Evolutionary conservation across 2,329 filamentous ascomycete genomes (phyloP).

Genomic region (Exophiala calicioides): DNA sequence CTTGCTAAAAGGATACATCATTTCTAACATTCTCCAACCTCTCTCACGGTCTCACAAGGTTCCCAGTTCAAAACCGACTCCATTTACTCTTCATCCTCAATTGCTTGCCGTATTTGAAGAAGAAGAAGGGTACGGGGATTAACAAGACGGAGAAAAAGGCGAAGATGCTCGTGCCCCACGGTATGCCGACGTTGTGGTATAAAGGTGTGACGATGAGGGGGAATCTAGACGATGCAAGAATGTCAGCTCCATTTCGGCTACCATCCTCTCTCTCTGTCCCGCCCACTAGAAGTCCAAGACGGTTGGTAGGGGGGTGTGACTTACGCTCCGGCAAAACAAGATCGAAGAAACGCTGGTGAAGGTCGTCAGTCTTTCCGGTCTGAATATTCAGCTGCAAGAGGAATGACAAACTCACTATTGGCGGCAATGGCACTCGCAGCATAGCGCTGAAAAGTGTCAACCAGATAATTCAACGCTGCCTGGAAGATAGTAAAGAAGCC

Average conservation of each 20-base stretch:
- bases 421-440: slow-evolving; percentile 47
- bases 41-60: neutral
- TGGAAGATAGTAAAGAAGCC: slow-evolving; percentile 47
- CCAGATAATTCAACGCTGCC: slow-evolving; percentile 45
- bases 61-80: slow-evolving; percentile 27
- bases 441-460: slow-evolving; percentile 47
- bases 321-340: slow-evolving; percentile 46
- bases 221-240: slow-evolving; percentile 36
- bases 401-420: slow-evolving; percentile 34
- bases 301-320: neutral
- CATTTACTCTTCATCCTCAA: slow-evolving; percentile 45
- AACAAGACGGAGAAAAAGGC: slow-evolving; percentile 49
- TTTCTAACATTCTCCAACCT: neutral
- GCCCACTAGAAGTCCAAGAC: neutral
- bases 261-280: no score
- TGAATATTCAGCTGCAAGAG: neutral
- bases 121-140: slow-evolving; percentile 48
- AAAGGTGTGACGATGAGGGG: slow-evolving; percentile 51
- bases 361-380: neutral
- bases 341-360: slow-evolving; percentile 43
- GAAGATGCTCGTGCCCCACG: slow-evolving; percentile 51
- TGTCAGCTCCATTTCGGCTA: no score
- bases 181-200: slow-evolving; percentile 48
- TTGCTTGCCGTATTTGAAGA: slow-evolving; percentile 45
- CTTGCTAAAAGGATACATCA: no score